phyloP scores from a whole-genome alignment of 768 basidiomycete species.

The Podaxis rugospora region DNA sequence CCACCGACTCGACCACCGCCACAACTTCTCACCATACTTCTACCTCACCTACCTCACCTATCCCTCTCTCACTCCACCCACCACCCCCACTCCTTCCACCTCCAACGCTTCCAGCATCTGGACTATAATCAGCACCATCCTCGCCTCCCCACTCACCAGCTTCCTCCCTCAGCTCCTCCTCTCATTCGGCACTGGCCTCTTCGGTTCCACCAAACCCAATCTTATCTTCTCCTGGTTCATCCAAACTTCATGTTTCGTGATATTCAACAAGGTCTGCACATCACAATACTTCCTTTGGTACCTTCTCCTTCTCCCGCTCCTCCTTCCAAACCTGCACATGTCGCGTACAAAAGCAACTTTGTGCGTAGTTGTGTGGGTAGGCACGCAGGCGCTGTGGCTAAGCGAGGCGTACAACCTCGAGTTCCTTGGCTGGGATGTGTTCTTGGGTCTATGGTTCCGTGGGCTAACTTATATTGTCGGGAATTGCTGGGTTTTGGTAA shows the following conservation, averaged over 20 bases:
- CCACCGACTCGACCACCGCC: constrained; percentile 89
- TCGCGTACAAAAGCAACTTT: constrained; percentile 34
- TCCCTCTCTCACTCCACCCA: constrained; percentile 31
- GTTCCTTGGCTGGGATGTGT: constrained; percentile 76
- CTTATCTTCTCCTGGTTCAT: constrained; percentile 86
- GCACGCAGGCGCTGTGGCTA: constrained; percentile 84
- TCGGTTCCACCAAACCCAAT: constrained; percentile 53
- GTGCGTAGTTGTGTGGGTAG: constrained; percentile 62
- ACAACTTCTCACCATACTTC: constrained; percentile 98
- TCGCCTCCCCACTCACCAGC: constrained; percentile 73
- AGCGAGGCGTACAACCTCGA: constrained; percentile 89
- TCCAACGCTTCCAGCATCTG: constrained; percentile 14
- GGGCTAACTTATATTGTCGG: constrained; percentile 70
- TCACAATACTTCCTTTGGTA: constrained; percentile 99
- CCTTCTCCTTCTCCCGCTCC: constrained; percentile 78
- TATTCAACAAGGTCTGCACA: constrained; percentile 98
- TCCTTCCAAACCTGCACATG: constrained; percentile 64
- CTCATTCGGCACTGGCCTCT: constrained; percentile 67
- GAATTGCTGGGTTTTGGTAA: constrained; percentile 76
- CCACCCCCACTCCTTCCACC: constrained; percentile 11
- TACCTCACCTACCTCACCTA: constrained; percentile 91
- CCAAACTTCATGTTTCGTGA: constrained; percentile 87
- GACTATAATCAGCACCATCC: constrained; percentile 31
- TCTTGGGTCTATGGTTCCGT: constrained; percentile 72
- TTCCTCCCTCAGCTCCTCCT: constrained; percentile 83